A percentile compares a stretch with the other conserved stretches of the same genome.
These are phyloP conservation scores for Coriolopsis trogii DNA, from an alignment of 1,284 basidiomycete species.

Conservation along the genomic window DNA sequence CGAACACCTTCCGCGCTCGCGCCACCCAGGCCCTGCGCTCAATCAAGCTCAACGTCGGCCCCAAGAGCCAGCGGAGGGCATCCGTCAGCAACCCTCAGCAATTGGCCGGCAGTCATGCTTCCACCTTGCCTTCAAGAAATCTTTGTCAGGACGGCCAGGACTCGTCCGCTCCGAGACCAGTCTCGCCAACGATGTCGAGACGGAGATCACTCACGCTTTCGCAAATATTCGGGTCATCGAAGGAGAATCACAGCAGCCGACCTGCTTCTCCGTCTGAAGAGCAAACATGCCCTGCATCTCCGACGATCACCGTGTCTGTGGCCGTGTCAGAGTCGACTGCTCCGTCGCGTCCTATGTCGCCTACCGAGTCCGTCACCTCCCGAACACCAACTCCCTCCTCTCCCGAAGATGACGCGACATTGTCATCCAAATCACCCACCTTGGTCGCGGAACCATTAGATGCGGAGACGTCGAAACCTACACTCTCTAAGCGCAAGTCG, in stretches of 20 bases:
- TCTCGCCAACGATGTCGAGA: slow-evolving; percentile 25
- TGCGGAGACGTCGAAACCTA: slow-evolving; percentile 11
- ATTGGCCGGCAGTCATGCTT: no score
- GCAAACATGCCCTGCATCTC: slow-evolving; percentile 18
- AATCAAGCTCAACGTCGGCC: slow-evolving; percentile 55
- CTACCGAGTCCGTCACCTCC: slow-evolving; percentile 8
- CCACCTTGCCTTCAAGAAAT: no score
- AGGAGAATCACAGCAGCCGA: slow-evolving; percentile 23
- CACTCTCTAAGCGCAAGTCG: slow-evolving; percentile 31
- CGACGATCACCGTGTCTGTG: slow-evolving; percentile 12
- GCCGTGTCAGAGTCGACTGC: background rate
- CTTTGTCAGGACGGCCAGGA: slow-evolving; percentile 15
- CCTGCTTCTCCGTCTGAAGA: slow-evolving; percentile 22
- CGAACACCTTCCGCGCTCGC: slow-evolving; percentile 57
- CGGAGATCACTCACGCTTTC: slow-evolving; percentile 32
- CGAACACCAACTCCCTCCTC: slow-evolving; percentile 21
- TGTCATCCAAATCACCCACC: slow-evolving; percentile 7
- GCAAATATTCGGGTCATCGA: slow-evolving; percentile 32
- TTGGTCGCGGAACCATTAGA: slow-evolving; percentile 1
- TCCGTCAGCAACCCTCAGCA: slow-evolving; percentile 21
- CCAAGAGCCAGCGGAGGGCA: slow-evolving; percentile 23
- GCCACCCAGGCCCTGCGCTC: slow-evolving; percentile 64
- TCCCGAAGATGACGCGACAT: slow-evolving; percentile 23
- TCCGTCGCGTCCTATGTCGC: slow-evolving; percentile 18
- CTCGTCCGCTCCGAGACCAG: background rate